These are phyloP conservation scores for Xylariaceae sp. DNA, from an alignment of 2,329 filamentous ascomycete species.

Conservation along the genomic window DNA sequence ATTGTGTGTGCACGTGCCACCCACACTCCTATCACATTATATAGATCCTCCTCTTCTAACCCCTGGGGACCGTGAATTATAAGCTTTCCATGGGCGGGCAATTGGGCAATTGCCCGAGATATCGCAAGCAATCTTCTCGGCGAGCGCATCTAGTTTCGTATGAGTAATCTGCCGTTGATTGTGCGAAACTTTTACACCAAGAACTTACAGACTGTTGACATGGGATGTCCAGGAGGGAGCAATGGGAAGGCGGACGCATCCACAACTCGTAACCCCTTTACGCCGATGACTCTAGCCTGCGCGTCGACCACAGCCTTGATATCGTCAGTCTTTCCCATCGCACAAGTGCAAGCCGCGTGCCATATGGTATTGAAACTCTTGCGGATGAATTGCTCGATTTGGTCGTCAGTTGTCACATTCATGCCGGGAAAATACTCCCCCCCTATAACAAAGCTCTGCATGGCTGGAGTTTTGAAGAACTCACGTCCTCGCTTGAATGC, in stretches of 20 bases:
- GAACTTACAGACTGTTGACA: slow-evolving; percentile 28
- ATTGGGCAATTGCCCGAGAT: neutral
- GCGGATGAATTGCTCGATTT: slow-evolving; percentile 42
- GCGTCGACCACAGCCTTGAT: slow-evolving; percentile 56
- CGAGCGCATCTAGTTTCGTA: neutral
- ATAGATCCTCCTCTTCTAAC: too few relatives aligned
- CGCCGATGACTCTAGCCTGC: slow-evolving; percentile 55
- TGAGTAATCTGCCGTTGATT: too few relatives aligned
- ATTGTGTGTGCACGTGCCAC: too few relatives aligned
- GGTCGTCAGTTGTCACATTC: slow-evolving; percentile 60
- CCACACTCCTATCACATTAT: too few relatives aligned
- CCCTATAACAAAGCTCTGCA: slow-evolving; percentile 67
- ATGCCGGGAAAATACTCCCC: slow-evolving; percentile 65
- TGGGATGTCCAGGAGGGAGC: slow-evolving; percentile 32
- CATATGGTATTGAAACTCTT: slow-evolving; percentile 35
- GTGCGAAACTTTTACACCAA: too few relatives aligned
- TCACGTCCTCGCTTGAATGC: slow-evolving; percentile 65
- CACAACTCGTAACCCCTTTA: slow-evolving; percentile 56
- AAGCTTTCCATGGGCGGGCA: too few relatives aligned
- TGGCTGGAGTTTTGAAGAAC: slow-evolving; percentile 63
- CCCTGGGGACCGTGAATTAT: too few relatives aligned
- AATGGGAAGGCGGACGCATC: slow-evolving; percentile 47
- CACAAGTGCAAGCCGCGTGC: slow-evolving; percentile 56
- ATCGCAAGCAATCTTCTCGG: neutral
- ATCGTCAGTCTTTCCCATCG: slow-evolving; percentile 56